A percentile compares a stretch with the other conserved stretches of the same genome.
Conservation (phyloP, 2,329 filamentous ascomycete genomes). For the Calonectria leucothoes region DNA sequence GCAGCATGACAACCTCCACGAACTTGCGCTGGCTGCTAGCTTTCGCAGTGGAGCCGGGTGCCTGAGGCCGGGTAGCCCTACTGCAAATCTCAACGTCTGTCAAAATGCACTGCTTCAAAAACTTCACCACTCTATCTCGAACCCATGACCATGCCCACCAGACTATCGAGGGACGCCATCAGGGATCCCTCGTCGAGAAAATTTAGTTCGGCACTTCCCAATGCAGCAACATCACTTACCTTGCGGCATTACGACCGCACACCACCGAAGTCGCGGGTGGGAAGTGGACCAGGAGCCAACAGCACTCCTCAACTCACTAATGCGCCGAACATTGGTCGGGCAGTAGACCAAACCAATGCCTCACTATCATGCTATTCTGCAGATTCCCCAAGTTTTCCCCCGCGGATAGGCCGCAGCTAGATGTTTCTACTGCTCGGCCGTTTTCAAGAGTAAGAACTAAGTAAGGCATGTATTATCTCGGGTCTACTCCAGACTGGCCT, state of each 20-base stretch:
- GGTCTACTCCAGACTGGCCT: constrained; percentile 3
- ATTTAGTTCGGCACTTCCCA: constrained; percentile 10
- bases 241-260: constrained; percentile 20
- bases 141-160: constrained; percentile 15
- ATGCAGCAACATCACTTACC: constrained; percentile 14
- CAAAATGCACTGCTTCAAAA: constrained; percentile 18
- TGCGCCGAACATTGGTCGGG: constrained; percentile 28
- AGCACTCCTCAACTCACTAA: constrained; percentile 19
- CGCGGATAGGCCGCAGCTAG: constrained; percentile 5
- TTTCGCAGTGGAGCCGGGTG: neutral
- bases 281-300: constrained; percentile 11
- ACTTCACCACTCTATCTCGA: constrained; percentile 3
- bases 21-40: neutral
- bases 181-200: constrained; percentile 25
- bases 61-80: constrained; percentile 17
- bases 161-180: constrained; percentile 5
- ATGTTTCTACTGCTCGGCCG: constrained; percentile 5
- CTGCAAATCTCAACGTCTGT: constrained; percentile 21
- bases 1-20: neutral
- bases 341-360: constrained; percentile 1
- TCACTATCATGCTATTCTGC: neutral
- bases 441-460: neutral
- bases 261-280: constrained; percentile 15
- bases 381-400: neutral
- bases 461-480: neutral